These are phyloP conservation scores for Cyberlindnera amylophila DNA, from an alignment of 805 yeast genomes.

Conservation along the genomic window DNA sequence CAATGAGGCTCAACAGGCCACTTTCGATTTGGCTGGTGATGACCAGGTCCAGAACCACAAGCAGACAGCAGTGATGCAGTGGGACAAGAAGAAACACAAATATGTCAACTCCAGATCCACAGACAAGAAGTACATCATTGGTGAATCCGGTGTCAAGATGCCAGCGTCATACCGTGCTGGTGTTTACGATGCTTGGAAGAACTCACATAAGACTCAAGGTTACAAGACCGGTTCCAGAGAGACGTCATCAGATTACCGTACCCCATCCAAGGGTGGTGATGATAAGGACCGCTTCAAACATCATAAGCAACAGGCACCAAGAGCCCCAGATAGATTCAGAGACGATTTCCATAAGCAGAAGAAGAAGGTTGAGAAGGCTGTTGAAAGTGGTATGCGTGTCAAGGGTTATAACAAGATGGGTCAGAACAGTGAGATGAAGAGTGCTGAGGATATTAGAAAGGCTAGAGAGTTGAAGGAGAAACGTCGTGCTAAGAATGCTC, in stretches of 20 bases:
- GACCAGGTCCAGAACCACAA: conserved; percentile 62
- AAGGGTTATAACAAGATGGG: conserved; percentile 50
- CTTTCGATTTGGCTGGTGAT: conserved; percentile 83
- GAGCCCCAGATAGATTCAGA: conserved; percentile 83
- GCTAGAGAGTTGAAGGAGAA: conserved; percentile 65
- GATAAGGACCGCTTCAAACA: conserved; percentile 62
- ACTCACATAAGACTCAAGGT: conserved; percentile 55
- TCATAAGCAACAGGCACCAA: conserved; percentile 73
- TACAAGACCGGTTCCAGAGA: conserved; percentile 55
- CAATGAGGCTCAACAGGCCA: conserved; percentile 77
- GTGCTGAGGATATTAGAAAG: conserved; percentile 76
- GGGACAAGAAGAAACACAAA: conserved; percentile 94
- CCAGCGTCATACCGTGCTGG: conserved; percentile 94
- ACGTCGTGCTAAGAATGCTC: conserved; percentile 78
- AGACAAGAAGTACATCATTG: conserved; percentile 83
- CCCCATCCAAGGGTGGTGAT: conserved; percentile 26
- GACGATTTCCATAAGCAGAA: conserved; percentile 82
- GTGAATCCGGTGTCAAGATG: conserved; percentile 89
- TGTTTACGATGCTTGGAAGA: conserved; percentile 87
- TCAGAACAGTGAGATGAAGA: conserved; percentile 49
- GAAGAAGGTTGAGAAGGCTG: conserved; percentile 76
- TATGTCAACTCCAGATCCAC: conserved; percentile 76
- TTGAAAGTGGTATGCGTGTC: conserved; percentile 67
- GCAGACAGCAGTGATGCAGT: conserved; percentile 66
- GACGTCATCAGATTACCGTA: conserved; percentile 26